Evolutionary conservation across 1,139 yeast genomes (phyloP).

Genomic region (Blastobotrys apis): DNA sequence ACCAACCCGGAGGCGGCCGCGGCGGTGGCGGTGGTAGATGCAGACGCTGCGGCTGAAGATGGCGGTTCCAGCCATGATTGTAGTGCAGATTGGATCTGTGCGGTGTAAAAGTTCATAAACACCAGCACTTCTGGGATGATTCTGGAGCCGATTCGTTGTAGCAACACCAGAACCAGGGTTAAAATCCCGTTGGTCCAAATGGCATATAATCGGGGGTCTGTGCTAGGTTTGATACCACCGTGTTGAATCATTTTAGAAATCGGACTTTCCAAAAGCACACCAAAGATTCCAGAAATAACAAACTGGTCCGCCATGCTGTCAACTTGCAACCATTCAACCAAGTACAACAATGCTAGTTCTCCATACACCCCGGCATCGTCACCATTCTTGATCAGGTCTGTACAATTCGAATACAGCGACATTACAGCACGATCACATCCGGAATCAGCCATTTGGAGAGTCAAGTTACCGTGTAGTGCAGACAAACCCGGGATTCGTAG

Average conservation of each 20-base stretch:
- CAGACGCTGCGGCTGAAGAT: background rate
- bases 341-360: slow-evolving; percentile 62
- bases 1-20: slow-evolving; percentile 4
- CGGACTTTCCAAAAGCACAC: slow-evolving; percentile 70
- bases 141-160: slow-evolving; percentile 60
- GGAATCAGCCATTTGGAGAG: slow-evolving; percentile 50
- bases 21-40: no score
- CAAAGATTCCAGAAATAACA: slow-evolving; percentile 60
- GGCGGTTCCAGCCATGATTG: slow-evolving; percentile 65
- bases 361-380: slow-evolving; percentile 61
- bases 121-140: slow-evolving; percentile 62
- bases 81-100: slow-evolving; percentile 59
- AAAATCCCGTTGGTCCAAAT: slow-evolving; percentile 82
- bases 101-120: slow-evolving; percentile 59
- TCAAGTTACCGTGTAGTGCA: slow-evolving; percentile 48
- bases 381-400: slow-evolving; percentile 50
- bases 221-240: slow-evolving; percentile 53
- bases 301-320: slow-evolving; percentile 64
- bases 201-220: slow-evolving; percentile 56
- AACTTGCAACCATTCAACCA: slow-evolving; percentile 63
- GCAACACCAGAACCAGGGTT: slow-evolving; percentile 57
- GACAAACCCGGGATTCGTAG: slow-evolving; percentile 49
- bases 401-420: slow-evolving; percentile 65
- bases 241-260: slow-evolving; percentile 61
- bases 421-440: slow-evolving; percentile 62